Evolutionary conservation across 352 stramenopile genomes (phyloP).

Genomic region (Stramenopiles sp.): DNA sequence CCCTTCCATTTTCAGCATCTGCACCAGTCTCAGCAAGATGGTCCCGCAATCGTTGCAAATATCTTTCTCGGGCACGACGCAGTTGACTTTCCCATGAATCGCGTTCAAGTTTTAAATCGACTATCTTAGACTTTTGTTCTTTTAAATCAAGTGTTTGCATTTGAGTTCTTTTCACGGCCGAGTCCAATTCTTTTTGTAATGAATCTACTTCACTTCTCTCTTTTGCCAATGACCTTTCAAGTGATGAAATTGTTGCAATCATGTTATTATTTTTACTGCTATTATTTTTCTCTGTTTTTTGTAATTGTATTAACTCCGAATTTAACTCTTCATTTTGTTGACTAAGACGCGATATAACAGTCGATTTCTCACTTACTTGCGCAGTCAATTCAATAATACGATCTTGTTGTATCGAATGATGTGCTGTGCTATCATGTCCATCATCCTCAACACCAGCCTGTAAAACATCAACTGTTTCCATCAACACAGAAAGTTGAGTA

Average conservation of each 20-base stretch:
- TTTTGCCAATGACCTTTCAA: background rate
- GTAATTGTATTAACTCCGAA: background rate
- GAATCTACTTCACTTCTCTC: background rate
- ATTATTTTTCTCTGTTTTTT: background rate
- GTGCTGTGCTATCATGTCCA: background rate
- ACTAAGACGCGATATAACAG: background rate
- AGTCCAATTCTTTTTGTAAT: background rate
- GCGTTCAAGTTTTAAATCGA: background rate
- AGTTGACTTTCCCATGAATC: background rate
- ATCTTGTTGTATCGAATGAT: background rate
- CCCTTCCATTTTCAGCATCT: background rate
- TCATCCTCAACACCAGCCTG: background rate
- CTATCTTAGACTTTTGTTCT: background rate
- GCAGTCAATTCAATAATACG: background rate
- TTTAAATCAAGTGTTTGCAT: background rate
- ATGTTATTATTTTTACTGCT: background rate
- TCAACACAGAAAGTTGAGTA: background rate
- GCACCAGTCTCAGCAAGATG: background rate
- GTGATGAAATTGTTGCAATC: background rate
- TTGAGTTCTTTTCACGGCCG: background rate
- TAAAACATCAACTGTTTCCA: background rate
- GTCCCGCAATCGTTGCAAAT: background rate
- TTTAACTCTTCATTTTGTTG: background rate
- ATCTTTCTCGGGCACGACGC: background rate
- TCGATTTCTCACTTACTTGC: background rate